phyloP scores from a whole-genome alignment of 140 eudicot species.

The Erigeron philadelphicus region DNA sequence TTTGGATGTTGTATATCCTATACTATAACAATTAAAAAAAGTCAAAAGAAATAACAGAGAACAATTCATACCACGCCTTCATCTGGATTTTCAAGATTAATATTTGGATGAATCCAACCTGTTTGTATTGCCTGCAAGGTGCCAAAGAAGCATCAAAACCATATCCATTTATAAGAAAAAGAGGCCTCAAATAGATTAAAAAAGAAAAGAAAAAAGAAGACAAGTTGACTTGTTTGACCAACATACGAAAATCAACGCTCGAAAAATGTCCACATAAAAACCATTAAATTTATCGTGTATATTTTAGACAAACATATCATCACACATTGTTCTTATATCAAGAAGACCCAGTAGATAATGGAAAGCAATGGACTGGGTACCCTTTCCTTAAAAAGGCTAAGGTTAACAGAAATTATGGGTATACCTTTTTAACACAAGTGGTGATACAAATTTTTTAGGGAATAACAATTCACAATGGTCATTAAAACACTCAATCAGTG shows the following conservation, averaged over 20 bases:
- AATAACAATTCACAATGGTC: neutral
- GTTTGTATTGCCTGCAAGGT: conserved; percentile 75
- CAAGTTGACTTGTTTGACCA: conserved; percentile 8
- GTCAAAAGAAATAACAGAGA: neutral
- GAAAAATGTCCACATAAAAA: neutral
- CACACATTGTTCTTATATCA: too few relatives aligned
- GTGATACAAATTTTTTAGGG: neutral
- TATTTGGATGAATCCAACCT: conserved; percentile 93
- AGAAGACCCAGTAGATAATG: too few relatives aligned
- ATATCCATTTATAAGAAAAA: neutral
- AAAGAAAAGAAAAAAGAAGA: neutral
- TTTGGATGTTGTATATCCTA: neutral
- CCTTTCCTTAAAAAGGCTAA: too few relatives aligned
- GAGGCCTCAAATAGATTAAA: neutral
- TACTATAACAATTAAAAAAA: neutral
- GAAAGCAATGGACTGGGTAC: too few relatives aligned
- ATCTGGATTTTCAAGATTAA: conserved; percentile 91
- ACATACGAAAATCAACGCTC: neutral
- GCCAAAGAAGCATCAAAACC: conserved; percentile 23
- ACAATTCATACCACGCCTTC: conserved; percentile 65
- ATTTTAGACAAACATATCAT: too few relatives aligned
- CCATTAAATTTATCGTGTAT: neutral
- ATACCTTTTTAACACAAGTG: neutral
- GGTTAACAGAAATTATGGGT: neutral
- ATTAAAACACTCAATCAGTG: neutral